These are phyloP conservation scores for Solanum ossicruentum DNA, from an alignment of 257 asterid genomes.

Conservation along the genomic window DNA sequence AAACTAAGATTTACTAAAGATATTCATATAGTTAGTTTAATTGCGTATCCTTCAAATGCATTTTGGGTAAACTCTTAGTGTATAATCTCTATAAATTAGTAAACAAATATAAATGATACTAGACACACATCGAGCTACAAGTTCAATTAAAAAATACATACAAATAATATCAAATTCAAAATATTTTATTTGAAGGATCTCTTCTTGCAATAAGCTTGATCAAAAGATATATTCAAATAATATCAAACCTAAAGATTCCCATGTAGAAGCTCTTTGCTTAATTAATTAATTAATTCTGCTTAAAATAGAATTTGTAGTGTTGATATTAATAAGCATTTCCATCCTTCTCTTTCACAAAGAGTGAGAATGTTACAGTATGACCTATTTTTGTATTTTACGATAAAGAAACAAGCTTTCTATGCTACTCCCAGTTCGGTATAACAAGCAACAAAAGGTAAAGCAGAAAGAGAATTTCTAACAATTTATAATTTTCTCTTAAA, in stretches of 20 bases:
- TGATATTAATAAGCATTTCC: neutral
- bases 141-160: neutral
- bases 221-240: neutral
- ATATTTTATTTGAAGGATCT: too few relatives aligned
- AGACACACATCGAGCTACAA: fast-evolving
- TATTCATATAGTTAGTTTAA: too few relatives aligned
- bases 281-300: neutral
- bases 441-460: neutral
- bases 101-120: too few relatives aligned
- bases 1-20: too few relatives aligned
- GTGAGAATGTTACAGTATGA: neutral
- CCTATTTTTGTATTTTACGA: neutral
- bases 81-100: too few relatives aligned
- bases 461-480: neutral
- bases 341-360: neutral
- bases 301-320: neutral
- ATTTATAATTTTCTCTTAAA: neutral
- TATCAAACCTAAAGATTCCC: fast-evolving
- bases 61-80: too few relatives aligned
- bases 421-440: neutral
- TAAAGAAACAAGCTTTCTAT: neutral
- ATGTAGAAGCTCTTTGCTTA: neutral
- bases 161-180: too few relatives aligned
- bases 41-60: too few relatives aligned
- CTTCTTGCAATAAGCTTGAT: neutral